These are phyloP conservation scores for Aegilops bicornis DNA, from an alignment of 176 grass and related monocot genomes.

Conservation along the genomic window DNA sequence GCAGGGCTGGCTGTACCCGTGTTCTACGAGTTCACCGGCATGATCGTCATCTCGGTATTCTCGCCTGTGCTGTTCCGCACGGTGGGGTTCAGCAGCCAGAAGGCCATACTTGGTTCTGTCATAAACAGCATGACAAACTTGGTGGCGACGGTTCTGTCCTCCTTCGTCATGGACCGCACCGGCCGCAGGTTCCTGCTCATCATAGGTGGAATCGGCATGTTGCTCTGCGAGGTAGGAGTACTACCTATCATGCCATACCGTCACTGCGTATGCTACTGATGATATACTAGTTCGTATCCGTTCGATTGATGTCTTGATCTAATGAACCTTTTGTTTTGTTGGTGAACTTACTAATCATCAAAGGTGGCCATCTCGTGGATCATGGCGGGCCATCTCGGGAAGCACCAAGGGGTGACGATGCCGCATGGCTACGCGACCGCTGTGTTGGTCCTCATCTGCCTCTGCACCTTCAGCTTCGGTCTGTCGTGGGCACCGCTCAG, in stretches of 20 bases:
- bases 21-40: constrained; percentile 59
- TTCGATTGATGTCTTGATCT: neutral
- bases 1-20: constrained; percentile 45
- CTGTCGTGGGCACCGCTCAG: constrained; percentile 59
- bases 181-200: constrained; percentile 54
- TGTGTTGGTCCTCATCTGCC: constrained; percentile 43
- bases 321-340: neutral
- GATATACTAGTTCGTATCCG: too few relatives aligned
- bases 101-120: constrained; percentile 42
- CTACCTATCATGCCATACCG: neutral
- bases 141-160: constrained; percentile 6
- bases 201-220: constrained; percentile 32
- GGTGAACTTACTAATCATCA: neutral
- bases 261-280: neutral
- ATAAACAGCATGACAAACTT: constrained; percentile 37
- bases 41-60: constrained; percentile 56
- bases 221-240: constrained; percentile 36
- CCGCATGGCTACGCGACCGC: constrained; percentile 34
- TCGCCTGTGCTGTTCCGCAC: constrained; percentile 61
- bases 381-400: constrained; percentile 39
- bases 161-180: constrained; percentile 33
- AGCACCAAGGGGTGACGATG: constrained; percentile 25
- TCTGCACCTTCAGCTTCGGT: constrained; percentile 52
- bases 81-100: constrained; percentile 56
- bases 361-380: constrained; percentile 42